Percentiles rank a stretch among this genome's conserved stretches.
These are phyloP conservation scores for Plenodomus biglobosus DNA, from an alignment of 2,329 filamentous ascomycete genomes.

Conservation along the genomic window DNA sequence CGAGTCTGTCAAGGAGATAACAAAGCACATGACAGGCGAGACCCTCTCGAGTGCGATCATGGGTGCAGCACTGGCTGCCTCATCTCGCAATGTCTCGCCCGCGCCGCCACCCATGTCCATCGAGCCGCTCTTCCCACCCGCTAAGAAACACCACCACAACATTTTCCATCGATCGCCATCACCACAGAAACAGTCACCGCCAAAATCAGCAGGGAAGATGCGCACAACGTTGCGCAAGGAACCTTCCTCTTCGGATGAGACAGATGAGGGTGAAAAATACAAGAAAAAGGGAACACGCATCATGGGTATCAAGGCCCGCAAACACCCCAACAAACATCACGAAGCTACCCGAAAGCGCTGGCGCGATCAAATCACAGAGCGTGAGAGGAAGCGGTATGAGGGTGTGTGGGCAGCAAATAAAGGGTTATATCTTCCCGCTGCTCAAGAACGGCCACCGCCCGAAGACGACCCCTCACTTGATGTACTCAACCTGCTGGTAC, in stretches of 20 bases:
- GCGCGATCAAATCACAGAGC: constrained; percentile 71
- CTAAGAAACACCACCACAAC: constrained; percentile 44
- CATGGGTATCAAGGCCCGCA: constrained; percentile 45
- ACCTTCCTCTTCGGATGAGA: constrained; percentile 45
- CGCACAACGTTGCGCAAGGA: constrained; percentile 66
- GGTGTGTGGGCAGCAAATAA: constrained; percentile 83
- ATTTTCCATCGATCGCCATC: constrained; percentile 45
- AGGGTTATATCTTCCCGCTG: constrained; percentile 51
- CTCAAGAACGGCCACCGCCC: constrained; percentile 3
- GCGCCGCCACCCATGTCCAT: constrained; percentile 31
- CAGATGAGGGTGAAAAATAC: constrained; percentile 59
- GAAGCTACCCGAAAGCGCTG: constrained; percentile 75
- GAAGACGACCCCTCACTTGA: constrained; percentile 48
- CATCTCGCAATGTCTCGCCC: constrained; percentile 56
- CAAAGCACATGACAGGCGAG: constrained; percentile 59
- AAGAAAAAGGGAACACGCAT: constrained; percentile 60
- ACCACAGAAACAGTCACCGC: constrained; percentile 39
- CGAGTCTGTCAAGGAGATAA: constrained; percentile 41
- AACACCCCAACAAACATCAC: constrained; percentile 71
- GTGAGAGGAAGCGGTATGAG: constrained; percentile 78
- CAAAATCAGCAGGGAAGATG: constrained; percentile 55
- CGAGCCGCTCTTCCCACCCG: constrained; percentile 44
- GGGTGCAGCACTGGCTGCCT: constrained; percentile 68
- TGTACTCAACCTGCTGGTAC: constrained; percentile 68
- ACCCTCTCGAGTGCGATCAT: constrained; percentile 74